These are phyloP conservation scores for Alternaria triticimaculans DNA, from an alignment of 2,329 filamentous ascomycete genomes.

Conservation along the genomic window DNA sequence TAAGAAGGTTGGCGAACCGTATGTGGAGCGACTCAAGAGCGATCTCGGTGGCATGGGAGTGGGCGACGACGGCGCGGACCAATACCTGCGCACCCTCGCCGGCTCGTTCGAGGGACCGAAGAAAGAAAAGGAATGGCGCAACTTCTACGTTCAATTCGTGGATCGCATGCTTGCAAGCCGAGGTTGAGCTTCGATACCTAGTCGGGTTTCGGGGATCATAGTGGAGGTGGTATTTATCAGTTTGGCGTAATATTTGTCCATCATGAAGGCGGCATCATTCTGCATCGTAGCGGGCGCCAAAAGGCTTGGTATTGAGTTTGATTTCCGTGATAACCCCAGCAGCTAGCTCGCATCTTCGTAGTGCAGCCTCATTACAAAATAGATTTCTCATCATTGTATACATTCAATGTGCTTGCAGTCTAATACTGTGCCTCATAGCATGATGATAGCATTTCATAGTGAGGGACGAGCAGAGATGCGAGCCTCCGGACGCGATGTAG, in stretches of 20 bases:
- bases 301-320: slow-evolving; percentile 17
- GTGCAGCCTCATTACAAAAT: not conserved
- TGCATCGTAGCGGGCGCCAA: slow-evolving; percentile 29
- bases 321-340: slow-evolving; percentile 28
- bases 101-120: slow-evolving; percentile 43
- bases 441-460: not conserved
- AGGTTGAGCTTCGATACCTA: slow-evolving; percentile 14
- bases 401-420: not conserved
- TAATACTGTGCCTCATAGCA: not conserved
- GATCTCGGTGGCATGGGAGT: slow-evolving; percentile 72
- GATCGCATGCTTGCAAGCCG: slow-evolving; percentile 35
- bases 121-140: slow-evolving; percentile 54
- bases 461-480: not conserved
- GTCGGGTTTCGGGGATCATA: slow-evolving; percentile 4
- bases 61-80: slow-evolving; percentile 67
- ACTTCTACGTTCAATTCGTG: slow-evolving; percentile 55
- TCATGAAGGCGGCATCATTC: slow-evolving; percentile 11
- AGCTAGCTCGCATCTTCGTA: slow-evolving; percentile 1
- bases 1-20: slow-evolving; percentile 83
- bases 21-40: slow-evolving; percentile 72
- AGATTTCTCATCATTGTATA: not conserved
- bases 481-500: not conserved
- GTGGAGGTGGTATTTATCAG: slow-evolving; percentile 9
- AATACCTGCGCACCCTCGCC: slow-evolving; percentile 63
- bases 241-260: slow-evolving; percentile 14